Evolutionary conservation across 495 filamentous ascomycete species (phyloP).

Genomic region (Podospora comata): DNA sequence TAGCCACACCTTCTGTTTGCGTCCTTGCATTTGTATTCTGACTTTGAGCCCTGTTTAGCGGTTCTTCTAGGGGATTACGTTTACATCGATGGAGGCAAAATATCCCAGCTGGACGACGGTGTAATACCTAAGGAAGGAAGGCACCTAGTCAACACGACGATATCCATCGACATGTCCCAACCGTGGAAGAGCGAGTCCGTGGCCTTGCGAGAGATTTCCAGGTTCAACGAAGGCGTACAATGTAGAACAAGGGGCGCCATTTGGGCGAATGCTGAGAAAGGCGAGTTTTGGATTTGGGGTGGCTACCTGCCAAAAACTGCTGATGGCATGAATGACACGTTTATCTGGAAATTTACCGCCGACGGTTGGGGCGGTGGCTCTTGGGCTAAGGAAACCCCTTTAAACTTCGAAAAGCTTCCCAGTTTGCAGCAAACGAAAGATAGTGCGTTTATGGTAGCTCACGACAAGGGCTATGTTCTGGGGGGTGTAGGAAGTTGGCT

Average conservation of each 20-base stretch:
- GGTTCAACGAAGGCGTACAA: background rate
- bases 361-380: background rate
- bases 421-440: background rate
- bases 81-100: slow-evolving; percentile 12
- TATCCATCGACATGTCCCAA: background rate
- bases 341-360: background rate
- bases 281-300: background rate
- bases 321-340: background rate
- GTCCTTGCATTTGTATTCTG: background rate
- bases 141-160: background rate
- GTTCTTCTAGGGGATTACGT: slow-evolving; percentile 5
- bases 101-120: slow-evolving; percentile 5
- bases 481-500: background rate
- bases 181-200: background rate
- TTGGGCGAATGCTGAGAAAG: background rate
- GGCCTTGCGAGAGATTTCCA: background rate
- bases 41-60: background rate
- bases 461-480: background rate
- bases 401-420: background rate
- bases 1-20: background rate
- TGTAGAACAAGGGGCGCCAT: background rate
- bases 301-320: background rate
- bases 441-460: background rate
- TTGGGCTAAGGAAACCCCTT: background rate
- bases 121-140: background rate